phyloP scores from a whole-genome alignment of 495 filamentous ascomycete species.

The Opeltia flavorubescens region DNA sequence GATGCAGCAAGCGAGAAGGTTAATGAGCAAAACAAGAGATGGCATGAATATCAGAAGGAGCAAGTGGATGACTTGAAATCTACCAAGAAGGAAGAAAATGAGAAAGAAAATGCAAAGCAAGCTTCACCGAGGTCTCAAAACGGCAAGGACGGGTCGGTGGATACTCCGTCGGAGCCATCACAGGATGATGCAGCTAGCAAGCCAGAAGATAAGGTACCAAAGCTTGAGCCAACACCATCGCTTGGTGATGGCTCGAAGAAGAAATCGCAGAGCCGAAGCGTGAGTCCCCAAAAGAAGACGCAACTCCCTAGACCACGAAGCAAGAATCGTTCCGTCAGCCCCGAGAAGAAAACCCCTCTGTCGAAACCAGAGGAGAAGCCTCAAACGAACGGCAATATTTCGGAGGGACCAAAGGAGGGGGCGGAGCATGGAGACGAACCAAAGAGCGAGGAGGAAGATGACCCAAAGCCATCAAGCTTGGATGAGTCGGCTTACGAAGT shows the following conservation, averaged over 20 bases:
- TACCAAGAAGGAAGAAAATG: background rate
- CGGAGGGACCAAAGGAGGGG: background rate
- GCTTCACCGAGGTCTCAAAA: too few relatives aligned
- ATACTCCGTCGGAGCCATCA: background rate
- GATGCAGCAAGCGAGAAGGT: constrained; percentile 3
- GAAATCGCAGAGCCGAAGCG: background rate
- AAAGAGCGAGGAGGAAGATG: constrained; percentile 1
- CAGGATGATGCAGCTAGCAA: background rate
- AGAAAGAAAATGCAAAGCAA: background rate
- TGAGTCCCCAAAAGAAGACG: background rate
- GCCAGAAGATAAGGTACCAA: background rate
- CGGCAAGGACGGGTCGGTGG: background rate
- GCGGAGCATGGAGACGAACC: background rate
- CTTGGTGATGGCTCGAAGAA: background rate
- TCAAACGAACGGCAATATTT: background rate
- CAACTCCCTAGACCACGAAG: background rate
- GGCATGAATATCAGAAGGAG: background rate
- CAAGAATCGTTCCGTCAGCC: background rate
- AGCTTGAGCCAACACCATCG: background rate
- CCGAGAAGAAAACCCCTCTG: background rate
- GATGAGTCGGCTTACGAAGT: constrained; percentile 13
- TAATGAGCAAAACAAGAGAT: background rate
- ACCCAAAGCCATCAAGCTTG: background rate
- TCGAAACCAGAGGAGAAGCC: background rate
- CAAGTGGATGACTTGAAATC: background rate